These are phyloP conservation scores for Yamadazyma phyllophila DNA, from an alignment of 805 yeast species.

Conservation along the genomic window DNA sequence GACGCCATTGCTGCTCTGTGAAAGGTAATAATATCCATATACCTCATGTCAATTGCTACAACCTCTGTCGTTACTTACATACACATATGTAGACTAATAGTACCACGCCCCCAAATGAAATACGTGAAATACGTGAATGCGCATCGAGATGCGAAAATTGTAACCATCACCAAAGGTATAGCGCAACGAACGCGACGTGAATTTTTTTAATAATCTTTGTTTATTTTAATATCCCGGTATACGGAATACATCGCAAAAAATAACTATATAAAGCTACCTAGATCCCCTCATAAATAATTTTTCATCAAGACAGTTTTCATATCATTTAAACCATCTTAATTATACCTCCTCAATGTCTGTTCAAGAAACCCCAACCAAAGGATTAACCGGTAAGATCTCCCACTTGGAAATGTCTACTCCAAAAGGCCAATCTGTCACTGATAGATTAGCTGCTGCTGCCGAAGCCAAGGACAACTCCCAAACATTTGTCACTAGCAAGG, in stretches of 20 bases:
- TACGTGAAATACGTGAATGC: slow-evolving; percentile 1
- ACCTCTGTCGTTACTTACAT: background rate
- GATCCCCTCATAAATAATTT: slow-evolving; percentile 1
- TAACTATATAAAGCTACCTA: slow-evolving; percentile 6
- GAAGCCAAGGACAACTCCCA: slow-evolving; percentile 31
- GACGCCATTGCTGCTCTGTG: too few species aligned
- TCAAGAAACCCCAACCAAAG: slow-evolving; percentile 60
- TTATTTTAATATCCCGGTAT: slow-evolving; percentile 4
- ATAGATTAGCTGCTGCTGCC: slow-evolving; percentile 42
- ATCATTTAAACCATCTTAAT: background rate
- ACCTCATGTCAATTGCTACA: background rate
- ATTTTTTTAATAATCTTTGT: slow-evolving; percentile 4
- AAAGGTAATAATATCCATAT: too few species aligned
- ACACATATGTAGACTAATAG: background rate
- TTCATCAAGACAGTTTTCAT: background rate
- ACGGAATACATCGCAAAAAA: slow-evolving; percentile 5
- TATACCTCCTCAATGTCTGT: slow-evolving; percentile 37
- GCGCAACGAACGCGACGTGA: slow-evolving; percentile 9
- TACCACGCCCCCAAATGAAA: background rate
- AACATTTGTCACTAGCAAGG: slow-evolving; percentile 19
- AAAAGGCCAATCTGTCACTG: slow-evolving; percentile 39
- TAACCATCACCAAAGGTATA: slow-evolving; percentile 3
- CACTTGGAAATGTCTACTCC: slow-evolving; percentile 33
- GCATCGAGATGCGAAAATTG: slow-evolving; percentile 2
- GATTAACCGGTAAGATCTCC: slow-evolving; percentile 45